A percentile compares a stretch with the other conserved stretches of the same genome.
Evolutionary conservation across 805 yeast species (phyloP).

Genomic region (Nematodospora valgi): DNA sequence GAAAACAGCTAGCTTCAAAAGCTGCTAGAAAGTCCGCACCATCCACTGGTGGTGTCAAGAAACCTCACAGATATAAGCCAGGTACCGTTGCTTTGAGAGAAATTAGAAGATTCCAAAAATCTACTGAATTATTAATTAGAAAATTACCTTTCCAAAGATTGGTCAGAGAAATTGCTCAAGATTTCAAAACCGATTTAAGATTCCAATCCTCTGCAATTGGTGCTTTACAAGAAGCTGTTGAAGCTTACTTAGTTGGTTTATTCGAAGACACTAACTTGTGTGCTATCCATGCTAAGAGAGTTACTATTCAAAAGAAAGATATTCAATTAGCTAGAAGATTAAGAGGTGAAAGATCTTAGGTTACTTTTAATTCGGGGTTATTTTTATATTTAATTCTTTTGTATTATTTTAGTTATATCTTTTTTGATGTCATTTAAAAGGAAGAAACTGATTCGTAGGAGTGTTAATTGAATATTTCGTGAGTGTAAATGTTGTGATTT

Average conservation of each 20-base stretch:
- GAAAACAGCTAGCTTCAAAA: slow-evolving; percentile 50
- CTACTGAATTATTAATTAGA: slow-evolving; percentile 47
- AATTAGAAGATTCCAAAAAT: slow-evolving; percentile 49
- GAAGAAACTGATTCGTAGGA: background rate
- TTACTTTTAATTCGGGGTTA: slow-evolving; percentile 5
- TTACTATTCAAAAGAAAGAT: slow-evolving; percentile 49
- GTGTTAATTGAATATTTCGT: too few relatives aligned
- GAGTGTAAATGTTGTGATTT: slow-evolving; percentile 93
- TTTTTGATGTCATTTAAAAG: background rate
- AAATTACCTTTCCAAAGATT: slow-evolving; percentile 50
- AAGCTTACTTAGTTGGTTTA: slow-evolving; percentile 47
- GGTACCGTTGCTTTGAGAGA: slow-evolving; percentile 53
- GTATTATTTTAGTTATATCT: slow-evolving; percentile 4
- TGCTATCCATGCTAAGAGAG: slow-evolving; percentile 52
- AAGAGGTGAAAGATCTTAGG: slow-evolving; percentile 48
- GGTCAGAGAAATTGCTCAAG: slow-evolving; percentile 49
- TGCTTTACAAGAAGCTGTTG: slow-evolving; percentile 49
- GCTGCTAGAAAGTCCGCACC: slow-evolving; percentile 52
- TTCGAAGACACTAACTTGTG: slow-evolving; percentile 50
- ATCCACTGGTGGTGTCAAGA: slow-evolving; percentile 49
- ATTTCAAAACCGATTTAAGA: slow-evolving; percentile 48
- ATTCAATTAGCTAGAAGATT: slow-evolving; percentile 50
- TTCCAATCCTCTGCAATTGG: slow-evolving; percentile 49
- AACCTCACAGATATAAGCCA: slow-evolving; percentile 52
- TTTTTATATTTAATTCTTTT: slow-evolving; percentile 8